phyloP scores from a whole-genome alignment of 768 basidiomycete genomes.

The button mushroom (Agaricus bisporus) region DNA sequence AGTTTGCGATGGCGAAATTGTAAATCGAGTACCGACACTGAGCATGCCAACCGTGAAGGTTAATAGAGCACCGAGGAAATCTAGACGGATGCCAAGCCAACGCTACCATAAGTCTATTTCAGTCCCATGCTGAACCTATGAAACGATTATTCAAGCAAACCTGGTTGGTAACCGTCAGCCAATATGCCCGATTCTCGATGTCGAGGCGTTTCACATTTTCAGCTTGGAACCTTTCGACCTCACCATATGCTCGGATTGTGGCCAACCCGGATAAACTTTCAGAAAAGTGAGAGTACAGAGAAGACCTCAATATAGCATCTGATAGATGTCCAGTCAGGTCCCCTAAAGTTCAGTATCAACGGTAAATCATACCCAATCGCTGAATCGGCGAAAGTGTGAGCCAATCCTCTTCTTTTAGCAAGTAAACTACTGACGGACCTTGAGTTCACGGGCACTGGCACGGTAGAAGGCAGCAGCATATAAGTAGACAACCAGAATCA shows the following conservation, averaged over 20 bases:
- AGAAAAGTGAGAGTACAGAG: conserved; percentile 88
- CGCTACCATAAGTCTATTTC: conserved; percentile 33
- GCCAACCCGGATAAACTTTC: conserved; percentile 84
- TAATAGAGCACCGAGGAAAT: conserved; percentile 67
- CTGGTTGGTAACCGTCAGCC: conserved; percentile 82
- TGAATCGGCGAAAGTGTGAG: conserved; percentile 18
- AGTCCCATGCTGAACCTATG: not conserved
- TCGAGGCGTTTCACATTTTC: conserved; percentile 78
- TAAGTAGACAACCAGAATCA: conserved; percentile 53
- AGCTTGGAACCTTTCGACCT: conserved; percentile 62
- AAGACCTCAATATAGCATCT: conserved; percentile 84
- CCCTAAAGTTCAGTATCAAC: not conserved
- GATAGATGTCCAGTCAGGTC: not conserved
- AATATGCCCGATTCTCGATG: conserved; percentile 86
- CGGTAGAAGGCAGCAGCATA: conserved; percentile 81
- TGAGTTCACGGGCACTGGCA: conserved; percentile 80
- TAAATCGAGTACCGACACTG: conserved; percentile 65
- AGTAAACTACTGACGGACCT: conserved; percentile 34
- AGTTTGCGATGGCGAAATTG: conserved; percentile 74
- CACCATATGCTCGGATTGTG: conserved; percentile 87
- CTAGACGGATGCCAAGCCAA: conserved; percentile 89
- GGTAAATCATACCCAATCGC: conserved; percentile 43
- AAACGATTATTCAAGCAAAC: conserved; percentile 20
- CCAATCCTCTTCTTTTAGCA: not conserved
- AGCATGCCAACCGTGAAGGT: conserved; percentile 79